phyloP scores from a whole-genome alignment of 345 rosid genomes.

The Linum trigynum region DNA sequence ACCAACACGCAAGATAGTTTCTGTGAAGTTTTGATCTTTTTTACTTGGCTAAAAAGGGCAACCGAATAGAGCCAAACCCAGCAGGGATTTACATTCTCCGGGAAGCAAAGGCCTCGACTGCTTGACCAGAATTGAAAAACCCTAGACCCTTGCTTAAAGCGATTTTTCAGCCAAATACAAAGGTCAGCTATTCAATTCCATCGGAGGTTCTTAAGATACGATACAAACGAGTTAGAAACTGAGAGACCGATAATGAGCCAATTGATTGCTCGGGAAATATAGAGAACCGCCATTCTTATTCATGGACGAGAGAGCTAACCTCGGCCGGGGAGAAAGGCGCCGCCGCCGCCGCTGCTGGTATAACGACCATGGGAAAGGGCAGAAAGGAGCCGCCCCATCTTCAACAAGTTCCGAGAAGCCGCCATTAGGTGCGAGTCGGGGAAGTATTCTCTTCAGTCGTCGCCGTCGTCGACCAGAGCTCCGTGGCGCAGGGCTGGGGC shows the following conservation, averaged over 20 bases:
- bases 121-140: no score
- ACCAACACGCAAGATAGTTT: not conserved
- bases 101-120: no score
- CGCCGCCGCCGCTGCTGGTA: not conserved
- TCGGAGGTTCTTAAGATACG: not conserved
- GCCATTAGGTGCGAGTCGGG: constrained; percentile 5
- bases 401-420: constrained; percentile 21
- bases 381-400: constrained; percentile 27
- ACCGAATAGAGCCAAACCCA: not conserved
- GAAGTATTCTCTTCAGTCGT: not conserved
- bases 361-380: constrained; percentile 7
- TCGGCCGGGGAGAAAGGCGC: constrained; percentile 1
- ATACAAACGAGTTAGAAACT: not conserved
- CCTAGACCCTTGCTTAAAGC: no score
- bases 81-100: not conserved
- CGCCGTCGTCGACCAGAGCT: not conserved
- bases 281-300: not conserved
- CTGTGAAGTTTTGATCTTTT: not conserved
- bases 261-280: not conserved
- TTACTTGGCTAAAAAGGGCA: not conserved
- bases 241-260: not conserved
- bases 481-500: not conserved
- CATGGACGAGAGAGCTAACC: constrained; percentile 14
- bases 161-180: no score
- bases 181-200: not conserved